Conservation (phyloP, 202 grass and related monocot species). For the Schoenoplectus tabernaemontani region DNA sequence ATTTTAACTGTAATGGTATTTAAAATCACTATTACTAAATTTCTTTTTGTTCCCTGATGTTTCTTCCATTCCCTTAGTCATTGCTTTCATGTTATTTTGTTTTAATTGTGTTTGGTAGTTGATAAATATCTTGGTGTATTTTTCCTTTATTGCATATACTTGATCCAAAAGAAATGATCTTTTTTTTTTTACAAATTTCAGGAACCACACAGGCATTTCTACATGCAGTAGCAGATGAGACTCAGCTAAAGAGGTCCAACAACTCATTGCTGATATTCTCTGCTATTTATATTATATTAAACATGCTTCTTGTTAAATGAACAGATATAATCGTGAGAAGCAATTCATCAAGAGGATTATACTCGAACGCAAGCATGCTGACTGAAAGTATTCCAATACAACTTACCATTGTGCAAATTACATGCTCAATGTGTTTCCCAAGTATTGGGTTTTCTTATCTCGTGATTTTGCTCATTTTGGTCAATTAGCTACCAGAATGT, state of each 20-base stretch:
- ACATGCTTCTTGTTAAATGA: conserved; percentile 52
- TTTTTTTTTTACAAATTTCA: conserved; percentile 16
- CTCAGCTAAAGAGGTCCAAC: conserved; percentile 79
- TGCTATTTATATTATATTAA: conserved; percentile 72
- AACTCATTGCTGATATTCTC: conserved; percentile 78
- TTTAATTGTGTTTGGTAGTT: not conserved
- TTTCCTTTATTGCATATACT: not conserved
- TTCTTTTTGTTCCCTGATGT: not conserved
- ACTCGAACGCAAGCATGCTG: conserved; percentile 21
- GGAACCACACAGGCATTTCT: conserved; percentile 92
- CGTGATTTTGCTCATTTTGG: not conserved
- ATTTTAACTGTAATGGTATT: not conserved
- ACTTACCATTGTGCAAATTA: not conserved
- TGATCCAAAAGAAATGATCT: not conserved
- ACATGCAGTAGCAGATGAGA: conserved; percentile 86
- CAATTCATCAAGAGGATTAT: conserved; percentile 69
- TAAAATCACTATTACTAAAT: not conserved
- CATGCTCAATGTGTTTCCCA: not conserved
- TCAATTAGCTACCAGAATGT: too few species aligned
- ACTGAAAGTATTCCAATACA: conserved; percentile 23
- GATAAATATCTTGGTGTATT: not conserved
- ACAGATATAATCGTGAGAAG: conserved; percentile 69
- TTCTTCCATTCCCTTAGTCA: not conserved
- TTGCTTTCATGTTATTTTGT: not conserved
- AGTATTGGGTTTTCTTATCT: not conserved